Evolutionary conservation across 345 rosid species (phyloP), one percentile per base, ranked within the genome.

Genomic region (Brassica carinata): DNA sequence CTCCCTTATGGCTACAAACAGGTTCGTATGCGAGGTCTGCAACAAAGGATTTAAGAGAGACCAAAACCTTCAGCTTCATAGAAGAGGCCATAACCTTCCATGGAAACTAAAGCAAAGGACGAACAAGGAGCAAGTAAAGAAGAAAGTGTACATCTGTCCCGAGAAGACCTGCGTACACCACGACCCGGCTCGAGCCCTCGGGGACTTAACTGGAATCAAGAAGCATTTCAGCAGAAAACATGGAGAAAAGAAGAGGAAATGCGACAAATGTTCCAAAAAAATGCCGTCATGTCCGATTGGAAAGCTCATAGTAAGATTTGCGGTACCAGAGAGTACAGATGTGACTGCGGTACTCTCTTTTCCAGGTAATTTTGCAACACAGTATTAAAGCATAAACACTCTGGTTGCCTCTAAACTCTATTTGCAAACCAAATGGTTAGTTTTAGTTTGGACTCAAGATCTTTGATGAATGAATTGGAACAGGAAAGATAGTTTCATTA

Each of bases 221-320:
- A 93, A 93, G 83, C 97, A 92, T 80, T 92, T 86, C 31, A 84
- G 87, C 69, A 85, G 97, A 45, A 92, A 92, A 86, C 85, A 87
- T 87, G 92, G 91, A 84, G 92, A 92, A 73, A 92, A 92, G 89
- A 92, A 92, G 85, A 90, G 97, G 97, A 92, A 92, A 83, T 92
- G 97, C 66, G 97, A 88, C 9, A 78, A 78, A 10, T 78, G 82
- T 66, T 78, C 82, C 62, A 79, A 79, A 18, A 79, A 84, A 19
- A 91, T 78, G 94, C 92, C 64, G 91, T 89, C 75, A 90, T 87
- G 81, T 91, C 97, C 0, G 94, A 92, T 70, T 91, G 94, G 94
- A 92, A 92, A 77, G 94, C 96, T 8, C 92, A 91, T 74, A 34
- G 86, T 23, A 88, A 92, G 84, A 87, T 92, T 71, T 92, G 96